Conservation (phyloP, 306 rosid species). For the Styphnolobium japonicum region DNA sequence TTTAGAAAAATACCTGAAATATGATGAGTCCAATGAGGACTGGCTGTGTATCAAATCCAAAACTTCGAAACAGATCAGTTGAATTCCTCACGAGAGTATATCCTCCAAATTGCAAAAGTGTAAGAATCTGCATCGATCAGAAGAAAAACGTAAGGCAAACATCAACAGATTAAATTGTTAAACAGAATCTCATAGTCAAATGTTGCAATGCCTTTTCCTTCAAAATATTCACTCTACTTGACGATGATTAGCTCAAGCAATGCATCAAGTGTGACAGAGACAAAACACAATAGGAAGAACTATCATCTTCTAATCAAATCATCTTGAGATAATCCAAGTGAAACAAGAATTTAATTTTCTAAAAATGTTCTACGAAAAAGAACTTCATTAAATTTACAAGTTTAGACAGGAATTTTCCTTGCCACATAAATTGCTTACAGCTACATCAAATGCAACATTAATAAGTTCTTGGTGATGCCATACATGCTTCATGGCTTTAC, state of each 20-base stretch:
- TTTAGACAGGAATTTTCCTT: background rate
- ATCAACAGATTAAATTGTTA: background rate
- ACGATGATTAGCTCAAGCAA: conserved; percentile 10
- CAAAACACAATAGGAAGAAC: background rate
- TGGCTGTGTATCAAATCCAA: conserved; percentile 93
- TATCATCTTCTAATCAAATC: background rate
- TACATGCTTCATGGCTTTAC: conserved; percentile 5
- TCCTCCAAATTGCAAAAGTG: conserved; percentile 95
- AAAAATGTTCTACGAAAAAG: background rate
- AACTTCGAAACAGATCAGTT: conserved; percentile 73
- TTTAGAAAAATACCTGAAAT: conserved; percentile 66
- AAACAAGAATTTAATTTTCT: conserved; percentile 12
- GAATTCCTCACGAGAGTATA: conserved; percentile 94
- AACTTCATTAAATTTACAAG: background rate
- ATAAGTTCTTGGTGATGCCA: background rate
- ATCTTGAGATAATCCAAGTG: conserved; percentile 13
- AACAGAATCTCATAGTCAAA: conserved; percentile 2
- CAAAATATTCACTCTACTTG: background rate
- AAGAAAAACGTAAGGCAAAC: conserved; percentile 20
- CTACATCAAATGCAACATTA: background rate
- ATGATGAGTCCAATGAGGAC: conserved; percentile 90
- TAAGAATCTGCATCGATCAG: conserved; percentile 63
- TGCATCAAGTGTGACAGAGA: background rate
- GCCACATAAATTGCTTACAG: conserved; percentile 4
- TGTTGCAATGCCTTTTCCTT: background rate